phyloP scores from a whole-genome alignment of 805 yeast genomes.

The Schizosaccharomyces lindneri region DNA sequence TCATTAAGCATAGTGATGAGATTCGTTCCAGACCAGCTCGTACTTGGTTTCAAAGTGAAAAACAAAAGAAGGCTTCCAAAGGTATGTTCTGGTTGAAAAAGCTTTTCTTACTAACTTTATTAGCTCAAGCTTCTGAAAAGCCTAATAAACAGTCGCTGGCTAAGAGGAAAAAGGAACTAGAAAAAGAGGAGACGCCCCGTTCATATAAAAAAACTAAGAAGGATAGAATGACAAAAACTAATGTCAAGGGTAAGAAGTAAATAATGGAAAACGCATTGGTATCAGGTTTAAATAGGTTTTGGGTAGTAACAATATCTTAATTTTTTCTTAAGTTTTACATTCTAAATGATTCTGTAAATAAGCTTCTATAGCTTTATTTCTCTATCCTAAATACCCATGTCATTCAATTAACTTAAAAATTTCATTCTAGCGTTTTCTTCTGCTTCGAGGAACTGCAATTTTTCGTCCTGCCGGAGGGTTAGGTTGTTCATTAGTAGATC shows the following conservation, averaged over 20 bases:
- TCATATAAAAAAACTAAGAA: background rate
- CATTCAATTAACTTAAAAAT: background rate
- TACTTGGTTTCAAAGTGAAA: conserved; percentile 66
- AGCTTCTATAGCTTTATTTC: too few species aligned
- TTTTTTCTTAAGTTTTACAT: too few species aligned
- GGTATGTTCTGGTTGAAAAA: background rate
- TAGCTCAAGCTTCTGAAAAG: background rate
- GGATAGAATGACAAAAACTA: background rate
- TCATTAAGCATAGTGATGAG: conserved; percentile 56
- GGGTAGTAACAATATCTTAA: too few species aligned
- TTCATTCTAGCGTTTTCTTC: background rate
- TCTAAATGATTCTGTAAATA: too few species aligned
- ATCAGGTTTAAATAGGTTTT: too few species aligned
- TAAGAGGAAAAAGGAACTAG: background rate
- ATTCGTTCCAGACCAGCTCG: conserved; percentile 77
- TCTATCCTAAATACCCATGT: background rate
- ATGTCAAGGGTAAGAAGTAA: too few species aligned
- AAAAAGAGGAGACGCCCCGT: background rate
- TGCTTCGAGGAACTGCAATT: background rate
- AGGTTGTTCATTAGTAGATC: background rate
- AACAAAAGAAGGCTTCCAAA: conserved; percentile 18
- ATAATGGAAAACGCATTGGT: too few species aligned
- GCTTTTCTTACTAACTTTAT: background rate
- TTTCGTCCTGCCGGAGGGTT: background rate
- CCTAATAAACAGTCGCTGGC: background rate